These are phyloP conservation scores for Suillus paluster DNA, from an alignment of 768 basidiomycete species.

Conservation along the genomic window DNA sequence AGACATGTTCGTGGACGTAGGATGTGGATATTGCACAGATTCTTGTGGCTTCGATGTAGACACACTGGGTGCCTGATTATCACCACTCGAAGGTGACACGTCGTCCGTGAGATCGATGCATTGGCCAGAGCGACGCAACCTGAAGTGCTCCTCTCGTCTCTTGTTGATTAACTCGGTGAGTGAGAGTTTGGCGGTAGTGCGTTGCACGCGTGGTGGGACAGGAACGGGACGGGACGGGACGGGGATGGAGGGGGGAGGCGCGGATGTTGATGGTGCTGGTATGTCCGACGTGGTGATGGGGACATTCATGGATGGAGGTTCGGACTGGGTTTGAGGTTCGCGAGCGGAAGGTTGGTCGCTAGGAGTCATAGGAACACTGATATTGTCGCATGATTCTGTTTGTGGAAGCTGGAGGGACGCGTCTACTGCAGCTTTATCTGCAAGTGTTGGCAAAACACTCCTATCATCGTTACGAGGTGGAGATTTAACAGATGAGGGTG, in stretches of 20 bases:
- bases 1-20: not conserved
- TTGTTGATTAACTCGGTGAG: slow-evolving; percentile 27
- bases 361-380: not conserved
- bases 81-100: not conserved
- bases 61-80: not conserved
- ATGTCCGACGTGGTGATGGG: not conserved
- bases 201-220: slow-evolving; percentile 27
- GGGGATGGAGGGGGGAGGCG: not conserved
- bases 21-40: not conserved
- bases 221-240: slow-evolving; percentile 26
- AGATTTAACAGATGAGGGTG: not conserved
- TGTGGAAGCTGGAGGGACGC: not conserved
- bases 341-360: not conserved
- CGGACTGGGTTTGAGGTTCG: not conserved
- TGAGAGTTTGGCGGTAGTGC: slow-evolving; percentile 16
- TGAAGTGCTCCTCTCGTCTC: slow-evolving; percentile 16
- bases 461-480: not conserved
- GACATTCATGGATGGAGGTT: slow-evolving; percentile 2
- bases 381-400: not conserved
- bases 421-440: not conserved
- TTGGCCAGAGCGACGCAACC: not conserved
- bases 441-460: not conserved
- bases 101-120: slow-evolving; percentile 3
- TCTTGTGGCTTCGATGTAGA: not conserved
- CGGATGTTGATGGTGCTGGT: slow-evolving; percentile 11